Conservation (phyloP, 1,284 basidiomycete genomes). For the Moniliophthora roreri region DNA sequence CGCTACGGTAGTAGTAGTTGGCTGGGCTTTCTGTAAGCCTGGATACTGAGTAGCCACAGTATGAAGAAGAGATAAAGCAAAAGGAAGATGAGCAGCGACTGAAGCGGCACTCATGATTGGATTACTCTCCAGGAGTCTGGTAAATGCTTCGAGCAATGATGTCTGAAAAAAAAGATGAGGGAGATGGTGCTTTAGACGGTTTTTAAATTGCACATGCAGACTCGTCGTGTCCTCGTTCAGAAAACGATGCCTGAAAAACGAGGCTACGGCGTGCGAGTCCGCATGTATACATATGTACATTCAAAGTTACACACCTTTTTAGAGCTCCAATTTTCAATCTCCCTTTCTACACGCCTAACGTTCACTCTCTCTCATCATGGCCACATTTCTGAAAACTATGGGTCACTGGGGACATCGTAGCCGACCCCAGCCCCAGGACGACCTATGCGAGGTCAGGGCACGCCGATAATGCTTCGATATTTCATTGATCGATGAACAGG, state of each 20-base stretch:
- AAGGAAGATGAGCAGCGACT: constrained; percentile 49
- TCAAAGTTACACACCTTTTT: background rate
- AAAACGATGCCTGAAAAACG: background rate
- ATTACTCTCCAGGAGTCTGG: constrained; percentile 16
- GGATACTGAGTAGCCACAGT: constrained; percentile 49
- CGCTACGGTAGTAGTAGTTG: constrained; percentile 19
- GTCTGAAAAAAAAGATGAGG: constrained; percentile 21
- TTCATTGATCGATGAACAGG: constrained; percentile 31
- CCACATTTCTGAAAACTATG: constrained; percentile 2
- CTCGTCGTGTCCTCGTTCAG: background rate
- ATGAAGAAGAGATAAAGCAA: constrained; percentile 51
- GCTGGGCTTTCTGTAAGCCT: constrained; percentile 33
- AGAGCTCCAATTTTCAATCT: background rate
- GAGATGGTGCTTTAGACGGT: constrained; percentile 2
- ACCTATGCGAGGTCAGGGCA: constrained; percentile 4
- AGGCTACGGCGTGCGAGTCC: constrained; percentile 8
- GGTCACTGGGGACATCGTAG: background rate
- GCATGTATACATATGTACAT: background rate
- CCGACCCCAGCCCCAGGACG: constrained; percentile 1
- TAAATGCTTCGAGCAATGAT: constrained; percentile 13
- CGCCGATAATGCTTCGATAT: background rate
- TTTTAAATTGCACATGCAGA: background rate
- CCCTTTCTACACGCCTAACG: background rate
- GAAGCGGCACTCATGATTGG: constrained; percentile 17
- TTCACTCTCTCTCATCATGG: background rate